Conservation (phyloP, 202 grass and related monocot species). For the Carex sylvatica region DNA sequence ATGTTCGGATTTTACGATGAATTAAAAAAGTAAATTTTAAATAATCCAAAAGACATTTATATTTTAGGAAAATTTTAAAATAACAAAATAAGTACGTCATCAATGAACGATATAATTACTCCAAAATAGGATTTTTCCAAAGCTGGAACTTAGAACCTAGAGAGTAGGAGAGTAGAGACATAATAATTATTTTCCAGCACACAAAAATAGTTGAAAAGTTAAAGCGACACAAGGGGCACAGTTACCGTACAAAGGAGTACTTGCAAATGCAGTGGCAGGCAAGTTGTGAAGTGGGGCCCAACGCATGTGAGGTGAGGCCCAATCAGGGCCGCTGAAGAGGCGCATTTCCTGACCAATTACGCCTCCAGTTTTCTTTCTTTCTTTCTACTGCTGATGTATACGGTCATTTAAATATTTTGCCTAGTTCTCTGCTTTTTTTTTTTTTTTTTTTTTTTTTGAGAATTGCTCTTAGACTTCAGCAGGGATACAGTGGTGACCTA, state of each 20-base stretch:
- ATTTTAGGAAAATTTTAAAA: too few species aligned
- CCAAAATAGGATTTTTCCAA: neutral
- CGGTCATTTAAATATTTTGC: neutral
- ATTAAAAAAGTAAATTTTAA: too few species aligned
- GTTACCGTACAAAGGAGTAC: slow-evolving; percentile 21
- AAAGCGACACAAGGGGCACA: neutral
- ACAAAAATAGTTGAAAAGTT: neutral
- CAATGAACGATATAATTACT: too few species aligned
- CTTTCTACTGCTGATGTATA: neutral
- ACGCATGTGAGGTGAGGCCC: slow-evolving; percentile 49
- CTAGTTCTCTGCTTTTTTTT: neutral
- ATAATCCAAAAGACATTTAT: too few species aligned
- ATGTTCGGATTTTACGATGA: too few species aligned
- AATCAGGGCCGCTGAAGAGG: slow-evolving; percentile 13
- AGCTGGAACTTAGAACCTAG: too few species aligned
- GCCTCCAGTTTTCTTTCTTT: neutral
- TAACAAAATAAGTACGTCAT: too few species aligned
- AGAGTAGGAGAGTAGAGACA: too few species aligned
- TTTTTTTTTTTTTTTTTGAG: too few species aligned
- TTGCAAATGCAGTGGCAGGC: slow-evolving; percentile 19
- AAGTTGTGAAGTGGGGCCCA: slow-evolving; percentile 37
- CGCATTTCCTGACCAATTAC: slow-evolving; percentile 2
- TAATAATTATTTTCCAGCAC: neutral
- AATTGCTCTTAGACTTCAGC: too few species aligned
- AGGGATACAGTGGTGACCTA: too few species aligned